Conservation (phyloP, 2,329 filamentous ascomycete species). For the Alternaria angustiovoidea region DNA sequence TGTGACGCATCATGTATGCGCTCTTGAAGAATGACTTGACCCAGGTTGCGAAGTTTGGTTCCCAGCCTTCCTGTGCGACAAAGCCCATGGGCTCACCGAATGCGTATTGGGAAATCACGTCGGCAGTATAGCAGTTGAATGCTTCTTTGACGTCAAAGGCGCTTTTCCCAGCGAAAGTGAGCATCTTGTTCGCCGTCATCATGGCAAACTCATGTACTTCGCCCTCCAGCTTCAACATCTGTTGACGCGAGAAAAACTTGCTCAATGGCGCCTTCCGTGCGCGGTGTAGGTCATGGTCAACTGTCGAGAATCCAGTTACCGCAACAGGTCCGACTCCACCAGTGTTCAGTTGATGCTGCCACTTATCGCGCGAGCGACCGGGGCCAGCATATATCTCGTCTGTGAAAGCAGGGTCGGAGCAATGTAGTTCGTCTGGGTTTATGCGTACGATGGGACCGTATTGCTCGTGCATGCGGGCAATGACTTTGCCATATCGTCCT, state of each 20-base stretch:
- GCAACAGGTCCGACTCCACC: constrained; percentile 36
- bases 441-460: constrained; percentile 43
- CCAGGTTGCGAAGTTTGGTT: constrained; percentile 39
- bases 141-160: constrained; percentile 38
- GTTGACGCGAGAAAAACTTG: constrained; percentile 48
- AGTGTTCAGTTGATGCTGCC: constrained; percentile 36
- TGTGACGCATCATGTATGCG: constrained; percentile 41
- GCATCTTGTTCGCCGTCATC: constrained; percentile 28
- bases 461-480: constrained; percentile 45
- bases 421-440: constrained; percentile 45
- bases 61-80: constrained; percentile 38
- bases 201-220: constrained; percentile 31
- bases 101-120: constrained; percentile 38
- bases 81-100: constrained; percentile 41
- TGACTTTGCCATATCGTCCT: constrained; percentile 46
- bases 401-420: constrained; percentile 42
- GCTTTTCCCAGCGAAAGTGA: constrained; percentile 30
- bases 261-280: constrained; percentile 41
- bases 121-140: constrained; percentile 39
- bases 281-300: constrained; percentile 45
- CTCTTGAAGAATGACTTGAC: constrained; percentile 38
- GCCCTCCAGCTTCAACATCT: constrained; percentile 37
- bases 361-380: constrained; percentile 31
- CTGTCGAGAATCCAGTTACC: constrained; percentile 37
- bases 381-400: constrained; percentile 46